Evolutionary conservation across 306 rosid species (phyloP).

Genomic region (Coriaria nepalensis): DNA sequence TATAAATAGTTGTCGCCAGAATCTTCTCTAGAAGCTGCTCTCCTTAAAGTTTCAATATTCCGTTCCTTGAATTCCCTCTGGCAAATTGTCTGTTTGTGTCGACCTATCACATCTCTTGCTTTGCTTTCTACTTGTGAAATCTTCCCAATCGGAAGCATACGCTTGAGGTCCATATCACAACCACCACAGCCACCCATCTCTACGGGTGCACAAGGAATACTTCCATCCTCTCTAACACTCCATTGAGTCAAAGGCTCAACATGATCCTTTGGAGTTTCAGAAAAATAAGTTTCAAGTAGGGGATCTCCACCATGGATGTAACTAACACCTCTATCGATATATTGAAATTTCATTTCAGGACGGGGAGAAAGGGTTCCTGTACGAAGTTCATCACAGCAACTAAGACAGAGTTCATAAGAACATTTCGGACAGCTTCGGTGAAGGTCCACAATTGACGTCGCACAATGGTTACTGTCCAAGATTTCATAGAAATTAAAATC

Average conservation of each 20-base stretch:
- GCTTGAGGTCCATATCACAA: conserved; percentile 41
- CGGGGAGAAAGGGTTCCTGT: not conserved
- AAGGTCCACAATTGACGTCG: conserved; percentile 1
- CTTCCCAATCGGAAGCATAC: conserved; percentile 53
- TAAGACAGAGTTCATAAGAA: conserved; percentile 2
- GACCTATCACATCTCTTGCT: conserved; percentile 24
- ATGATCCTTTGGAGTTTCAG: conserved; percentile 16
- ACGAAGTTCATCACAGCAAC: conserved; percentile 1
- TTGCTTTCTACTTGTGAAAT: conserved; percentile 38
- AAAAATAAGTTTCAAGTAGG: conserved; percentile 18
- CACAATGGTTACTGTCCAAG: conserved; percentile 1
- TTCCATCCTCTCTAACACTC: conserved; percentile 37
- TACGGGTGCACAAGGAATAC: conserved; percentile 46
- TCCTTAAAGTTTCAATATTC: conserved; percentile 19
- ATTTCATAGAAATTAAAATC: not conserved
- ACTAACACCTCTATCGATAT: not conserved
- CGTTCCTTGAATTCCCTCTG: conserved; percentile 11
- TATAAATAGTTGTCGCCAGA: conserved; percentile 32
- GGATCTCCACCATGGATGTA: conserved; percentile 52
- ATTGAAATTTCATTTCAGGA: not conserved
- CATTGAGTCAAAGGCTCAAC: conserved; percentile 24
- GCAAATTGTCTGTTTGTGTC: conserved; percentile 12
- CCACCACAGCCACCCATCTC: conserved; percentile 57
- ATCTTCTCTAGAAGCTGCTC: conserved; percentile 38
- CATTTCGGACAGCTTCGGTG: conserved; percentile 1